Percentiles rank a stretch among this genome's conserved stretches.
phyloP scores from a whole-genome alignment of 2,329 filamentous ascomycete genomes.

The Xylariales sp. region DNA sequence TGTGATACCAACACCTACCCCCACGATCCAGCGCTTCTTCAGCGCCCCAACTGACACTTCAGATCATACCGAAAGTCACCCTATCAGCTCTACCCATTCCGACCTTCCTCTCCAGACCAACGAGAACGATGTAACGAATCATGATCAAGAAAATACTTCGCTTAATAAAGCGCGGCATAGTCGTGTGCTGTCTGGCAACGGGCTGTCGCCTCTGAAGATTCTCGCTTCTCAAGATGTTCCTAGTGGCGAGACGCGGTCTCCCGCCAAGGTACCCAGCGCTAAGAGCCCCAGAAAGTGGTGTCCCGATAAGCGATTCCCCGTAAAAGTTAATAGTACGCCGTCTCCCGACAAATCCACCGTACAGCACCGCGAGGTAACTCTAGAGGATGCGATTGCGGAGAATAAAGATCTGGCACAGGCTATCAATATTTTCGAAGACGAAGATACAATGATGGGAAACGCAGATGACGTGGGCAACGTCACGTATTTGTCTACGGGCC shows the following conservation, averaged over 20 bases:
- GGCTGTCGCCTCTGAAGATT: slow-evolving; percentile 69
- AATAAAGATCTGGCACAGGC: slow-evolving; percentile 68
- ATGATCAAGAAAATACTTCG: slow-evolving; percentile 60
- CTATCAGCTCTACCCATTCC: not conserved
- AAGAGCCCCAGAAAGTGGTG: slow-evolving; percentile 56
- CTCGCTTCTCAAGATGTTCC: slow-evolving; percentile 50
- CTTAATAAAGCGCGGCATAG: slow-evolving; percentile 63
- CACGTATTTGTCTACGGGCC: slow-evolving; percentile 47
- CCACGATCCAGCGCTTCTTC: slow-evolving; percentile 33
- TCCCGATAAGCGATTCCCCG: slow-evolving; percentile 70
- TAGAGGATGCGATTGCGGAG: slow-evolving; percentile 65
- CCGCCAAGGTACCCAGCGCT: slow-evolving; percentile 36
- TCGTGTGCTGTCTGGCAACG: slow-evolving; percentile 67
- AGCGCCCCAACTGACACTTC: not conserved
- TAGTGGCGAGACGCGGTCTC: slow-evolving; percentile 45
- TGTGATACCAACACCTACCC: slow-evolving; percentile 20
- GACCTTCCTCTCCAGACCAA: slow-evolving; percentile 28
- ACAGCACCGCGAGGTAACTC: slow-evolving; percentile 53
- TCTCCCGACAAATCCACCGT: slow-evolving; percentile 38
- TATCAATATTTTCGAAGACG: slow-evolving; percentile 72
- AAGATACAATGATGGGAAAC: slow-evolving; percentile 51
- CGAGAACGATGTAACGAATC: slow-evolving; percentile 21
- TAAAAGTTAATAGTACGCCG: slow-evolving; percentile 59
- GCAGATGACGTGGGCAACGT: slow-evolving; percentile 48
- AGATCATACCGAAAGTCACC: not conserved